Percentiles rank a stretch among this genome's conserved stretches.
Conservation (phyloP, 257 asterid species). For the Nicotiana attenuata region DNA sequence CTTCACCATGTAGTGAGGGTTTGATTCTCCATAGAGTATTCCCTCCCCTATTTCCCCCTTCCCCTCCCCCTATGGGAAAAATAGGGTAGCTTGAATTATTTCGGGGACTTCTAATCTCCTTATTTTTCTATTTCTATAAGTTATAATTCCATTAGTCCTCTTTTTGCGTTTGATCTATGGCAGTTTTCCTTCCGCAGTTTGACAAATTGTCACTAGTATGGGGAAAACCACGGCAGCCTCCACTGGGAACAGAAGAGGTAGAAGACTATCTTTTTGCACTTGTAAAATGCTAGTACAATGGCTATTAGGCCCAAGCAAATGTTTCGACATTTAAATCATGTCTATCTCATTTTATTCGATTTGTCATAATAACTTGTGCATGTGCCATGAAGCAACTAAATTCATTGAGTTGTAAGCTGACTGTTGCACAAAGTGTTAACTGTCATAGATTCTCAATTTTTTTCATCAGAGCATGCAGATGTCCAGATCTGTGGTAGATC, state of each 20-base stretch:
- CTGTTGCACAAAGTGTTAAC: neutral
- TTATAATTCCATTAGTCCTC: neutral
- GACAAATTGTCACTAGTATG: conserved; percentile 74
- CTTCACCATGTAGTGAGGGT: neutral
- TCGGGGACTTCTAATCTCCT: neutral
- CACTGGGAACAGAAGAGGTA: conserved; percentile 79
- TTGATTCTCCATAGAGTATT: neutral
- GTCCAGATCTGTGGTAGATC: neutral
- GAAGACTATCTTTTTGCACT: neutral
- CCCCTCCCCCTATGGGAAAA: neutral
- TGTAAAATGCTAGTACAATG: neutral
- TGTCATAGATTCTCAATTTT: neutral
- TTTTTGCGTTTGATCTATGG: neutral
- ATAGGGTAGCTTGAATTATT: neutral
- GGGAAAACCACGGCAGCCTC: conserved; percentile 99
- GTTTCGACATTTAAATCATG: neutral
- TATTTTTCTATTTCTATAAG: neutral
- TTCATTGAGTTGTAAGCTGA: neutral
- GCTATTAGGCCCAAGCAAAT: neutral
- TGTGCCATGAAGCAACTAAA: neutral
- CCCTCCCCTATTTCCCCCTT: neutral
- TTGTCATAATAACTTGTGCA: neutral
- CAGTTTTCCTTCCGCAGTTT: conserved; percentile 38
- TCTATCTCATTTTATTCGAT: neutral
- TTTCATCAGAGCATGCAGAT: neutral